Evolutionary conservation across 176 grass and related monocot species (phyloP).

Genomic region (Guadua angustifolia): DNA sequence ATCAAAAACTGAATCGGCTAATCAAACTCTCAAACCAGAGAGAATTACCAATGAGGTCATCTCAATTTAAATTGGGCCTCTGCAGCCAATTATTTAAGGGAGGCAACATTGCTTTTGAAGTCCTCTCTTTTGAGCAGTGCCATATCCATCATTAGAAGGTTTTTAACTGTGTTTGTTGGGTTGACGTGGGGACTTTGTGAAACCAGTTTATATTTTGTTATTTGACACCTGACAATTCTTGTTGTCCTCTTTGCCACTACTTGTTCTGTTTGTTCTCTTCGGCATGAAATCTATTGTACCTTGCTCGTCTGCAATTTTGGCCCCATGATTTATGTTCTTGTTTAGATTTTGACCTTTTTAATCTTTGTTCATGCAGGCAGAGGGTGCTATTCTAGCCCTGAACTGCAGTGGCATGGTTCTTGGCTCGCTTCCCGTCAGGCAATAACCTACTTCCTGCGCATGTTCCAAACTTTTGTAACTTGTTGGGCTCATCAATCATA

Average conservation of each 20-base stretch:
- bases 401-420: constrained; percentile 80
- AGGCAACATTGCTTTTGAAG: not conserved
- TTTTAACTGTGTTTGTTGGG: not conserved
- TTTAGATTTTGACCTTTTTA: constrained; percentile 29
- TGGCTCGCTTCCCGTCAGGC: constrained; percentile 79
- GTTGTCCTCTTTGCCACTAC: not conserved
- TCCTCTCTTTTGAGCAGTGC: not conserved
- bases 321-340: not conserved
- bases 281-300: not conserved
- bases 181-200: not conserved
- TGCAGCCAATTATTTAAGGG: not conserved
- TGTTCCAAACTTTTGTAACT: not conserved
- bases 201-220: not conserved
- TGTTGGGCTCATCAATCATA: not conserved
- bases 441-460: constrained; percentile 21
- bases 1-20: not conserved
- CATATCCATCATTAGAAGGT: not conserved
- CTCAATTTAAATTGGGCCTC: not conserved
- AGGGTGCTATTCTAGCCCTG: constrained; percentile 87
- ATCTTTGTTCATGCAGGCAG: constrained; percentile 62
- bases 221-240: not conserved
- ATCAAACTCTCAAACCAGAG: not conserved
- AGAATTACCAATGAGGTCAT: not conserved
- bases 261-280: not conserved
- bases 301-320: not conserved